Conservation (phyloP, 2,329 filamentous ascomycete genomes). For the Massarina eburnea region DNA sequence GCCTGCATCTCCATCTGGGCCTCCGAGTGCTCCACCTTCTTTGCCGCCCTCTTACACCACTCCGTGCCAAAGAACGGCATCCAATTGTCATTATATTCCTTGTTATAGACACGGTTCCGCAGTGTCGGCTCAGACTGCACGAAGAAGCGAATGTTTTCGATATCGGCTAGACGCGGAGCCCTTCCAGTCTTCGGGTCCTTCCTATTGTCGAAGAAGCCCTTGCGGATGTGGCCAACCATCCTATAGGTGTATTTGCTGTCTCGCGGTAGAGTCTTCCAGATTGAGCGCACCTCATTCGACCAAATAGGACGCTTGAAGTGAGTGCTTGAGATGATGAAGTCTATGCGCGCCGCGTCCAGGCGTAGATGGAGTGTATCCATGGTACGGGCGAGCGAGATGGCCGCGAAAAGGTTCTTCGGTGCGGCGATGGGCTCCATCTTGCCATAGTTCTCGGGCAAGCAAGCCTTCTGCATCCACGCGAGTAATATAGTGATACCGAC, state of each 20-base stretch:
- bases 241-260: conserved; percentile 21
- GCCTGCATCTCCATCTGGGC: too few species aligned
- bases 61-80: too few species aligned
- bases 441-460: conserved; percentile 9
- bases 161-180: too few species aligned
- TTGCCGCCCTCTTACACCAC: too few species aligned
- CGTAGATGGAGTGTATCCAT: conserved; percentile 20
- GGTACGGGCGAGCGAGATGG: conserved; percentile 23
- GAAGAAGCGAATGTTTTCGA: too few species aligned
- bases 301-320: conserved; percentile 18
- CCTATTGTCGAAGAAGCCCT: too few species aligned
- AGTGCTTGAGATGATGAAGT: conserved; percentile 13
- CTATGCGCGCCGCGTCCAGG: conserved; percentile 20
- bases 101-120: too few species aligned
- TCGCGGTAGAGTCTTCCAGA: conserved; percentile 24
- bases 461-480: conserved; percentile 28
- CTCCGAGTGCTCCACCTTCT: too few species aligned
- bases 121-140: too few species aligned
- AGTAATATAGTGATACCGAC: conserved; percentile 18
- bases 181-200: too few species aligned
- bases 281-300: conserved; percentile 15
- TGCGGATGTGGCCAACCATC: too few species aligned
- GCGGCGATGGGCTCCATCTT: conserved; percentile 16
- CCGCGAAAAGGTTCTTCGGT: conserved; percentile 20
- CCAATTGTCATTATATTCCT: too few species aligned